Evolutionary conservation across 2,329 filamentous ascomycete genomes (phyloP).

Genomic region (Neopestalotiopsis rosae): DNA sequence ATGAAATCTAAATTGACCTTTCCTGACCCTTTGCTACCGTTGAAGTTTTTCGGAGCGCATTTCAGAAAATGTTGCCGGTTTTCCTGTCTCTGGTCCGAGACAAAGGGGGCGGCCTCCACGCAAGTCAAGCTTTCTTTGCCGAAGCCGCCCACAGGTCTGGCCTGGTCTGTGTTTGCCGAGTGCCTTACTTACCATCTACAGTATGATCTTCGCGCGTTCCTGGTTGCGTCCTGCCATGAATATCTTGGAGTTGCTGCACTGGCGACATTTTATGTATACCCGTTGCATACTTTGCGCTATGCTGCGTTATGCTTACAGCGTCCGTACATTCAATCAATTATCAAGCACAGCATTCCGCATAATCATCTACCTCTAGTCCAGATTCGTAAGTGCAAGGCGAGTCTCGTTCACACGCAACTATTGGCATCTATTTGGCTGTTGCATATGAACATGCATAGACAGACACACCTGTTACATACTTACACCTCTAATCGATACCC

Average conservation of each 20-base stretch:
- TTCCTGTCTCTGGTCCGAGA: constrained; percentile 5
- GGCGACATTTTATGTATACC: no score
- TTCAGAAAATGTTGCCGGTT: neutral
- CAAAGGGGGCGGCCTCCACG: constrained; percentile 1
- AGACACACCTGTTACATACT: neutral
- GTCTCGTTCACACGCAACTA: neutral
- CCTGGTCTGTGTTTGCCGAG: neutral
- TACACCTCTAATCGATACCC: neutral
- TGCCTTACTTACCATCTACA: neutral
- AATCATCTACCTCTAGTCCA: neutral
- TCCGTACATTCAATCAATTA: neutral
- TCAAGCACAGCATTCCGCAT: neutral
- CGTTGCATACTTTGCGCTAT: no score
- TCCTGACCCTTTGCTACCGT: neutral
- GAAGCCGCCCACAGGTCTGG: neutral
- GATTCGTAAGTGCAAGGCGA: neutral
- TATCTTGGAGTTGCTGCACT: no score
- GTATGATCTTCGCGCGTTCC: neutral
- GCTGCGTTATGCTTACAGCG: no score
- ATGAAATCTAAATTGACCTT: neutral
- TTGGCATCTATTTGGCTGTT: neutral
- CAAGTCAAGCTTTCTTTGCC: constrained; percentile 3
- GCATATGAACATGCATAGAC: neutral
- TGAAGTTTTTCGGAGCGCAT: neutral
- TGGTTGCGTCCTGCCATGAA: neutral